Percentiles rank a stretch among this genome's conserved stretches.
Evolutionary conservation across 2,329 filamentous ascomycete genomes (phyloP).

Genomic region (Arthroderma sp.): DNA sequence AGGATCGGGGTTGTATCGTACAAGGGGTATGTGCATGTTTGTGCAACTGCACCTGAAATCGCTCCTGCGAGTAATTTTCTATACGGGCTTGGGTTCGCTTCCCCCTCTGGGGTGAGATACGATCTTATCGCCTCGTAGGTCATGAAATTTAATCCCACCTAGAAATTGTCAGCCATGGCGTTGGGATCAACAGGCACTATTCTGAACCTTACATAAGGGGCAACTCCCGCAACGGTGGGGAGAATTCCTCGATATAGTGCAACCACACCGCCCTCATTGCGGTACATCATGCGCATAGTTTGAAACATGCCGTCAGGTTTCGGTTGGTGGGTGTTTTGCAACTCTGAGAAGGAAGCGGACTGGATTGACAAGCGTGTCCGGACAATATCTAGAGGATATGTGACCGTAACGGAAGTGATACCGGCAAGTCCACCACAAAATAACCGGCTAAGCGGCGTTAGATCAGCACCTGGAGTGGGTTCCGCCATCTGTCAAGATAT

Average conservation of each 20-base stretch:
- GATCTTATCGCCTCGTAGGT: slow-evolving; percentile 82
- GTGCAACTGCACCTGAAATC: slow-evolving; percentile 87
- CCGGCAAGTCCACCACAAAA: slow-evolving; percentile 85
- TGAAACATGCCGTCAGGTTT: slow-evolving; percentile 79
- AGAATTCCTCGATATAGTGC: slow-evolving; percentile 92
- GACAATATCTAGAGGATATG: slow-evolving; percentile 95
- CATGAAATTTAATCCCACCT: slow-evolving; percentile 97
- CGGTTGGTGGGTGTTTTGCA: slow-evolving; percentile 47
- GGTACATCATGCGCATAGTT: slow-evolving; percentile 74
- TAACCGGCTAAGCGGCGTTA: slow-evolving; percentile 62
- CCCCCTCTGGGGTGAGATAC: slow-evolving; percentile 74
- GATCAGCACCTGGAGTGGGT: slow-evolving; percentile 55
- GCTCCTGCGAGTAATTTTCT: slow-evolving; percentile 84
- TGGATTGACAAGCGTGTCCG: slow-evolving; percentile 92
- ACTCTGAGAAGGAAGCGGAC: slow-evolving; percentile 79
- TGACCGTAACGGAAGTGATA: slow-evolving; percentile 87
- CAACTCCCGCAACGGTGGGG: slow-evolving; percentile 87
- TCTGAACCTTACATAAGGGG: slow-evolving; percentile 59
- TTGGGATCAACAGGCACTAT: slow-evolving; percentile 14
- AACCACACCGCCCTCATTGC: slow-evolving; percentile 67
- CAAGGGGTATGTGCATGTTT: slow-evolving; percentile 98
- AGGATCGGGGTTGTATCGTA: slow-evolving; percentile 34
- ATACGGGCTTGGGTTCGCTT: slow-evolving; percentile 63
- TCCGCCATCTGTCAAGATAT: slow-evolving; percentile 32
- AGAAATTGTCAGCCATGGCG: slow-evolving; percentile 12